A percentile compares a stretch with the other conserved stretches of the same genome.
phyloP scores from a whole-genome alignment of 163 green algal species.

The Volvox carteri region DNA sequence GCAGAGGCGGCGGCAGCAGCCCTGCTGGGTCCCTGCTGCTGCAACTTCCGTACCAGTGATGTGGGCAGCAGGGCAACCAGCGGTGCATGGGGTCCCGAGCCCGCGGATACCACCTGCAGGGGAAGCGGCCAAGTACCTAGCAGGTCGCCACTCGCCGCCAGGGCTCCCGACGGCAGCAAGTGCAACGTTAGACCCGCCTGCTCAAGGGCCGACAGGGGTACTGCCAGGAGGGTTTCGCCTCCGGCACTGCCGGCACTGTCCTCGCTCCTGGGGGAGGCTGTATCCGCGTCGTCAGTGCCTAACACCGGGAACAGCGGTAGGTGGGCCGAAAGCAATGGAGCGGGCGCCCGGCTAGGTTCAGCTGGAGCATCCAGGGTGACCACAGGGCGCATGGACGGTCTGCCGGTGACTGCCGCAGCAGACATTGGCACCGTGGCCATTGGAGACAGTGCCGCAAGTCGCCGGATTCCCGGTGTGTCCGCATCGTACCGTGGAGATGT shows the following conservation, averaged over 20 bases:
- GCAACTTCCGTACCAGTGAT: background rate
- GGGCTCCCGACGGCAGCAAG: background rate
- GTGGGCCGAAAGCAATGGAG: too few species aligned
- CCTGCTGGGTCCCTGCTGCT: background rate
- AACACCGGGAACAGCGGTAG: too few species aligned
- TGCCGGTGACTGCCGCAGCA: background rate
- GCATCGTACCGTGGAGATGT: background rate
- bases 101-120: slow-evolving; percentile 30
- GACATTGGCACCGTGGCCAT: background rate
- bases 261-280: background rate
- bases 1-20: background rate
- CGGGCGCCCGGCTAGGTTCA: too few species aligned
- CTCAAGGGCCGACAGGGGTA: slow-evolving; percentile 16
- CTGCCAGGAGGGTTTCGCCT: background rate
- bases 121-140: slow-evolving; percentile 11
- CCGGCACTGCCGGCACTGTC: background rate
- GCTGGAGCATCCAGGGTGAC: too few species aligned
- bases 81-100: background rate
- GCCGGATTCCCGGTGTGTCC: background rate
- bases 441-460: background rate
- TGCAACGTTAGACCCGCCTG: slow-evolving; percentile 5
- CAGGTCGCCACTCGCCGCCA: slow-evolving; percentile 1
- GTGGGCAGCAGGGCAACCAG: slow-evolving; percentile 28
- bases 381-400: background rate
- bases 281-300: background rate